Evolutionary conservation across 2,329 filamentous ascomycete species (phyloP).

Genomic region (Epicoccum sorghinum): DNA sequence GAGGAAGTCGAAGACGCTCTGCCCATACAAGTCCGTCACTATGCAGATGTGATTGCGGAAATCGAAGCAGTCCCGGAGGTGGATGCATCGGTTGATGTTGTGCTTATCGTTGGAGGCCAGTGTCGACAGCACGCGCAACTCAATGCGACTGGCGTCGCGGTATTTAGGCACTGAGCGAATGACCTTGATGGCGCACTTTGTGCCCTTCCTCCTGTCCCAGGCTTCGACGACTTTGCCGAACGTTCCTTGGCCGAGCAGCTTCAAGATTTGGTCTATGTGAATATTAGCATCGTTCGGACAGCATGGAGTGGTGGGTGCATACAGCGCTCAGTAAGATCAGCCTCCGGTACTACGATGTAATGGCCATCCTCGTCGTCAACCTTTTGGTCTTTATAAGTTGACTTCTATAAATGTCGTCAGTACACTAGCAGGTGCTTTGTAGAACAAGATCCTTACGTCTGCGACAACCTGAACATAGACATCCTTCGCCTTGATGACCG

Average conservation of each 20-base stretch:
- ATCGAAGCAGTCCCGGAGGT: slow-evolving; percentile 95
- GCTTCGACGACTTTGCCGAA: slow-evolving; percentile 99
- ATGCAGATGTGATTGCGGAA: slow-evolving; percentile 96
- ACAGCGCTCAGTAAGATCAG: slow-evolving; percentile 89
- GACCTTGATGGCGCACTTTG: slow-evolving; percentile 94
- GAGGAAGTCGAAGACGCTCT: slow-evolving; percentile 97
- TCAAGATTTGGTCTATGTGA: slow-evolving; percentile 78
- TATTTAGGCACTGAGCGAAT: slow-evolving; percentile 99
- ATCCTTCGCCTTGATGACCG: slow-evolving; percentile 83
- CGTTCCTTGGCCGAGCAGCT: slow-evolving; percentile 91
- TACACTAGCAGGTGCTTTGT: slow-evolving; percentile 12
- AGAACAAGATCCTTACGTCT: slow-evolving; percentile 57
- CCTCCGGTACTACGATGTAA: slow-evolving; percentile 90
- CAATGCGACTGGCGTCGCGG: slow-evolving; percentile 92
- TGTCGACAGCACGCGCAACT: slow-evolving; percentile 89
- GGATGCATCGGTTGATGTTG: slow-evolving; percentile 96
- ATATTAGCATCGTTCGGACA: slow-evolving; percentile 20
- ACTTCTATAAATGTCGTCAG: slow-evolving; percentile 48
- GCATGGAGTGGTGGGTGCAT: slow-evolving; percentile 46
- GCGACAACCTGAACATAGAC: slow-evolving; percentile 63
- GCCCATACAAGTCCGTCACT: slow-evolving; percentile 77
- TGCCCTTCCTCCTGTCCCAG: slow-evolving; percentile 75
- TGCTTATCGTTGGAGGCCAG: slow-evolving; percentile 87
- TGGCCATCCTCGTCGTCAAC: slow-evolving; percentile 97
- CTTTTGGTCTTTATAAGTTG: slow-evolving; percentile 65